Evolutionary conservation across 805 yeast genomes (phyloP).

Genomic region (Cyberlindnera veronae): DNA sequence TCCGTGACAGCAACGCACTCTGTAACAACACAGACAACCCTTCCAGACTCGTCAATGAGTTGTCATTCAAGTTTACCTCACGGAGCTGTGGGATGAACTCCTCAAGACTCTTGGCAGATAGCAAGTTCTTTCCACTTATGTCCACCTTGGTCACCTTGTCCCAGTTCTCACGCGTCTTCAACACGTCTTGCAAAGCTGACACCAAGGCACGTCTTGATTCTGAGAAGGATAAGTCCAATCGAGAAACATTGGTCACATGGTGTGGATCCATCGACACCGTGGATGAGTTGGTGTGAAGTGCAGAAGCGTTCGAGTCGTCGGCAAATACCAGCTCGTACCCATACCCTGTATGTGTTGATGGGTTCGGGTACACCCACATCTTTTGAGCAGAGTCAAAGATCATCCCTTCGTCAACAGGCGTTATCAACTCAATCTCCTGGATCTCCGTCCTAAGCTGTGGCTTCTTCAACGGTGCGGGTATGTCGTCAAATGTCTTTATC

Average conservation of each 20-base stretch:
- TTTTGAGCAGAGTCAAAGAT: slow-evolving; percentile 14
- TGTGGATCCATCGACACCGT: slow-evolving; percentile 12
- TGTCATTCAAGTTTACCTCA: slow-evolving; percentile 13
- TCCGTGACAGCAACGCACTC: slow-evolving; percentile 14
- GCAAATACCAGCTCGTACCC: slow-evolving; percentile 11
- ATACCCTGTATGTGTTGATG: background rate
- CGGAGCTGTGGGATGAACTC: slow-evolving; percentile 37
- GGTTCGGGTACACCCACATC: slow-evolving; percentile 22
- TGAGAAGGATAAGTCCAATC: slow-evolving; percentile 43
- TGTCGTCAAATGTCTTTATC: slow-evolving; percentile 15
- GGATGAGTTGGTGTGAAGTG: background rate
- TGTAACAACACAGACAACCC: slow-evolving; percentile 20
- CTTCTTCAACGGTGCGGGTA: slow-evolving; percentile 3
- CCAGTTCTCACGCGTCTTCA: slow-evolving; percentile 39
- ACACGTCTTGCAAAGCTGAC: slow-evolving; percentile 37
- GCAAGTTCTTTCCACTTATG: slow-evolving; percentile 32
- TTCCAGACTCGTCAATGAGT: slow-evolving; percentile 22
- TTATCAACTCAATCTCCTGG: slow-evolving; percentile 19
- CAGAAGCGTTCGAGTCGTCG: slow-evolving; percentile 3
- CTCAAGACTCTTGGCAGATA: slow-evolving; percentile 38
- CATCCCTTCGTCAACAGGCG: slow-evolving; percentile 26
- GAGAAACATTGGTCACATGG: slow-evolving; percentile 40
- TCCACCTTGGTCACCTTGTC: slow-evolving; percentile 33
- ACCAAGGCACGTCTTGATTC: slow-evolving; percentile 40
- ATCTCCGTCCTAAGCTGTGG: slow-evolving; percentile 10